phyloP scores from a whole-genome alignment of 1,284 basidiomycete species.

The Mycena citricolor region DNA sequence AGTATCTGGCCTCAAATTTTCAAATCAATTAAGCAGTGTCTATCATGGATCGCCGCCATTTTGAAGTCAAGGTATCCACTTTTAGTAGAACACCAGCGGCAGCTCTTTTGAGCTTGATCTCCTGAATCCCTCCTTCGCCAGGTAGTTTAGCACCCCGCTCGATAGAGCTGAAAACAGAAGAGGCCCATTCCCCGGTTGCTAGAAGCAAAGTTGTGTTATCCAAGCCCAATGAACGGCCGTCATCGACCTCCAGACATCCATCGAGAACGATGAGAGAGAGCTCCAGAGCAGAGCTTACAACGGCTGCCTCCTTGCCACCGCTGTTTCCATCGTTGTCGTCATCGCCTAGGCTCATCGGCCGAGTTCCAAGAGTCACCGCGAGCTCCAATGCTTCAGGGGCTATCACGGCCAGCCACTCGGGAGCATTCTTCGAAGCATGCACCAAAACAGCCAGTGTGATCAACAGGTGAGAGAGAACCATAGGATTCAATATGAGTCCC shows the following conservation, averaged over 20 bases:
- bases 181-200: conserved; percentile 80
- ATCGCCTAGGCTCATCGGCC: conserved; percentile 53
- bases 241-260: conserved; percentile 72
- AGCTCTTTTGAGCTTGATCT: conserved; percentile 58
- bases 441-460: conserved; percentile 79
- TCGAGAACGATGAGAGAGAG: conserved; percentile 78
- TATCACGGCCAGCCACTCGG: conserved; percentile 76
- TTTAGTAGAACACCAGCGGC: conserved; percentile 82
- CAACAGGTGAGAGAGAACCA: conserved; percentile 75
- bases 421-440: conserved; percentile 77
- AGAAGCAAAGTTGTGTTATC: conserved; percentile 74
- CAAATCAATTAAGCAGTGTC: conserved; percentile 29
- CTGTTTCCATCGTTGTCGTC: conserved; percentile 44
- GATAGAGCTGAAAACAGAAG: conserved; percentile 61
- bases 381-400: conserved; percentile 83
- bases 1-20: too few relatives aligned
- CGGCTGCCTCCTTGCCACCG: conserved; percentile 55
- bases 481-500: conserved; percentile 75
- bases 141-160: conserved; percentile 63
- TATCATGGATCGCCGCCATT: conserved; percentile 75
- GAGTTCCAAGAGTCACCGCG: conserved; percentile 73
- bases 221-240: conserved; percentile 71
- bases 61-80: conserved; percentile 72
- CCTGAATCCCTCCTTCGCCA: conserved; percentile 68
- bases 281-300: conserved; percentile 75